These are phyloP conservation scores for Pterocarpus santalinus DNA, from an alignment of 306 rosid genomes.

Conservation along the genomic window DNA sequence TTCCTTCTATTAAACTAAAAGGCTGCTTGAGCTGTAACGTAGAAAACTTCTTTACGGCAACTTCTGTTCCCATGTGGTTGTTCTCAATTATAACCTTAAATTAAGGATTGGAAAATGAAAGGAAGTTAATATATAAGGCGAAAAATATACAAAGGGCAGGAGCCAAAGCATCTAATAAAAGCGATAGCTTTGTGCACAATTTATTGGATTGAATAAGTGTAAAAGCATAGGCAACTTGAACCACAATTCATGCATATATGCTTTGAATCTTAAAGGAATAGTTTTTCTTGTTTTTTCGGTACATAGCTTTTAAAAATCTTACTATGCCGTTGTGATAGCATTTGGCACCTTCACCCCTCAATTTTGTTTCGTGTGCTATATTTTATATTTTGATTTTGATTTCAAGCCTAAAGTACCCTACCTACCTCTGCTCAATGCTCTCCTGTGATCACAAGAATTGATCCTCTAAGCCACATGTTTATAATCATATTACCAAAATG, in stretches of 20 bases:
- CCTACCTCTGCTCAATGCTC: too few relatives aligned
- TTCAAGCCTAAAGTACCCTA: too few relatives aligned
- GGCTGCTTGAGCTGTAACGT: too few relatives aligned
- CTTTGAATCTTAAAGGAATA: background rate
- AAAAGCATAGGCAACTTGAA: slow-evolving; percentile 31
- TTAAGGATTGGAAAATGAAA: slow-evolving; percentile 1
- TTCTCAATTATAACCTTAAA: background rate
- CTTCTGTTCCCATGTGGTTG: slow-evolving; percentile 2
- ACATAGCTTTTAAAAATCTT: too few relatives aligned
- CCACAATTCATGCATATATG: slow-evolving; percentile 41
- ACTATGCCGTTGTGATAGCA: background rate
- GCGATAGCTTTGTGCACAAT: slow-evolving; percentile 11
- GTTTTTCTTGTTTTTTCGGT: too few relatives aligned
- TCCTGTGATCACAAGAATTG: too few relatives aligned
- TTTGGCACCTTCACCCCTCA: background rate
- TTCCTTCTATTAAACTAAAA: too few relatives aligned
- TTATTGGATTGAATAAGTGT: background rate
- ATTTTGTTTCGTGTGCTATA: too few relatives aligned
- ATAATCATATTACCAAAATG: too few relatives aligned
- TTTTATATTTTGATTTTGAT: too few relatives aligned
- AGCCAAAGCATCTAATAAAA: background rate
- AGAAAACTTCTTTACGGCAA: background rate
- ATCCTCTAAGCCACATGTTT: too few relatives aligned
- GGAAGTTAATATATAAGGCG: background rate
- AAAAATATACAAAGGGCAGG: background rate